A percentile compares a stretch with the other conserved stretches of the same genome.
These are phyloP conservation scores for Zygosaccharomyces pseudobailii DNA, from an alignment of 1,139 yeast genomes.

Conservation along the genomic window DNA sequence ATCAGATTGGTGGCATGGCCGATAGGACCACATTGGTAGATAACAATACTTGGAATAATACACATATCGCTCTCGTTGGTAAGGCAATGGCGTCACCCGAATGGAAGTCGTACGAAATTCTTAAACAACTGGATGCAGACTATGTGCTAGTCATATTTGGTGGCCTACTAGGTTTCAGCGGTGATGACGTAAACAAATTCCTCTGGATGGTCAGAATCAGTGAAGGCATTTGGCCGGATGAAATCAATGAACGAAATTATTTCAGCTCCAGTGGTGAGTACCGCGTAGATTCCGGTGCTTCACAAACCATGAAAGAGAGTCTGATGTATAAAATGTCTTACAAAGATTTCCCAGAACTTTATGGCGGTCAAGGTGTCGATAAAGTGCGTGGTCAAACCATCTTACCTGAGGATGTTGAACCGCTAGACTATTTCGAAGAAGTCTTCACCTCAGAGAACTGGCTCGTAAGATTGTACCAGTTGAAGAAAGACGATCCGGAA, in stretches of 20 bases:
- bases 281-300: conserved; percentile 75
- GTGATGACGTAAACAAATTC: conserved; percentile 96
- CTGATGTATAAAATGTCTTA: conserved; percentile 94
- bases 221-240: conserved; percentile 99
- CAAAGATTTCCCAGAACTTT: conserved; percentile 76
- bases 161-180: conserved; percentile 88
- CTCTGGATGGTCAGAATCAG: conserved; percentile 98
- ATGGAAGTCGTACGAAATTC: conserved; percentile 80
- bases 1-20: conserved; percentile 99
- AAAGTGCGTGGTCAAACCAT: conserved; percentile 84
- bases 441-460: conserved; percentile 95
- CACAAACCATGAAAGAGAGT: conserved; percentile 80
- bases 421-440: conserved; percentile 79
- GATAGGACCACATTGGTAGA: conserved; percentile 97
- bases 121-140: conserved; percentile 91
- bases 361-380: conserved; percentile 64
- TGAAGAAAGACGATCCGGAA: conserved; percentile 80
- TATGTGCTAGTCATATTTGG: conserved; percentile 92
- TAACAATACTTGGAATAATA: conserved; percentile 98
- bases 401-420: conserved; percentile 51
- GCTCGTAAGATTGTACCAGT: conserved; percentile 92
- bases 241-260: conserved; percentile 76
- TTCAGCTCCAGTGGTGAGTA: conserved; percentile 87
- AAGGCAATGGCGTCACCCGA: conserved; percentile 93
- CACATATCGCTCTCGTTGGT: conserved; percentile 99